Percentiles rank a stretch among this genome's conserved stretches.
Conservation (phyloP, 2,329 filamentous ascomycete genomes). For the Aspergillus novoparasiticus region DNA sequence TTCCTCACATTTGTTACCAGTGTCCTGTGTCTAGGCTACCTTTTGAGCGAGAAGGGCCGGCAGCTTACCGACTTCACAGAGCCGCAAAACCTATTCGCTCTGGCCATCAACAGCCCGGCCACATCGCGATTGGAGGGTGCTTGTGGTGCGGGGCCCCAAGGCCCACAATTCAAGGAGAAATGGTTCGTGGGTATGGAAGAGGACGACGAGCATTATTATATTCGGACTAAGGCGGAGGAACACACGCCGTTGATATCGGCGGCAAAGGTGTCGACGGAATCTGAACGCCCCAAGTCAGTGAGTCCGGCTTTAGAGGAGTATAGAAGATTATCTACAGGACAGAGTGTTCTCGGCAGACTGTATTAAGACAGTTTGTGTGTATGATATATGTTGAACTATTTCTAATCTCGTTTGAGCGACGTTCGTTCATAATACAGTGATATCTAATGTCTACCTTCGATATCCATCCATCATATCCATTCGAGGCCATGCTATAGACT, state of each 20-base stretch:
- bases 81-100: conserved; percentile 71
- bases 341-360: conserved; percentile 29
- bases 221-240: conserved; percentile 38
- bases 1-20: conserved; percentile 68
- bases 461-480: not conserved
- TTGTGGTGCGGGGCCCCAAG: conserved; percentile 59
- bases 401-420: not conserved
- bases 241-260: conserved; percentile 8
- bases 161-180: conserved; percentile 50
- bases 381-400: not conserved
- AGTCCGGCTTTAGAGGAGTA: conserved; percentile 41
- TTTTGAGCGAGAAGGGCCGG: conserved; percentile 57
- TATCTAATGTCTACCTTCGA: not conserved
- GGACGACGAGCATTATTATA: conserved; percentile 55
- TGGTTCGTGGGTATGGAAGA: conserved; percentile 52
- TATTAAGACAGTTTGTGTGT: conserved; percentile 20
- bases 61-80: conserved; percentile 79
- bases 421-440: not conserved
- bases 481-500: not conserved
- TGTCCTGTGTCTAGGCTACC: conserved; percentile 65
- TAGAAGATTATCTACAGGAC: conserved; percentile 30
- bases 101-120: conserved; percentile 68
- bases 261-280: conserved; percentile 16
- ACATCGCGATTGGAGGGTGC: conserved; percentile 55
- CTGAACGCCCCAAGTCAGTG: conserved; percentile 22